Evolutionary conservation across 2,329 filamentous ascomycete genomes (phyloP), one percentile per base, ranked within the genome.

Genomic region (Fusarium continuum): DNA sequence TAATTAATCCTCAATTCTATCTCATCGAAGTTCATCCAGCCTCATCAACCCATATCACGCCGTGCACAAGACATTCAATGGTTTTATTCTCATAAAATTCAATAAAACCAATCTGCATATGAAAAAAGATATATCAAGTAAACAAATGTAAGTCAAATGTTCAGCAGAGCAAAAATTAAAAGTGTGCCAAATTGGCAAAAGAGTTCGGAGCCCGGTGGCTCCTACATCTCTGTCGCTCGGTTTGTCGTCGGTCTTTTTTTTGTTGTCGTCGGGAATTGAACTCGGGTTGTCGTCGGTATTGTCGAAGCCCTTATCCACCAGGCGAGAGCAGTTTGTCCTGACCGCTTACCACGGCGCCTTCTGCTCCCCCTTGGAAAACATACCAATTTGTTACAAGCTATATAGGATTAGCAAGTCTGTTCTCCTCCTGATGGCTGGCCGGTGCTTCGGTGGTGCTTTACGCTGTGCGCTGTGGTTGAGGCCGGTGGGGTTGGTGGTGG

Each of bases 201-300:
- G 71, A 67, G 70, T 73, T 73, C 71, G 52, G 68, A 56, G 58
- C 60, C 59, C 60, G 48, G 35, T 47, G 56, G 35, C 60, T 58
- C 67, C 69, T 73, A 73, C 70, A 55, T 73, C 71, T 67, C 71
- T 57, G 63, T 50, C 50, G 59, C 46, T 47, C 19, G 50, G 41
- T 31, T 44, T 60, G 61, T 62, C 48, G 59, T 54, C 52, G 41
- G 11, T 35, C 28, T 22, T 20, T 34, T 35, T 48, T 19, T 36
- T 9, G 31, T 57, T 7, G 34, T 41, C 17, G 43, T 47, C 32
- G 25, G 52, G 51, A 34, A 39, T 70, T 59, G 67, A 68, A 70
- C 55, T 51, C 22, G 28, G 23, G 45, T 34, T 51, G 34, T 62
- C 36, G 40, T 61, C 25, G 29, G 20, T 14, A 26, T 28, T 26